phyloP scores from a whole-genome alignment of 2,329 filamentous ascomycete species.

The Cercospora canescens region DNA sequence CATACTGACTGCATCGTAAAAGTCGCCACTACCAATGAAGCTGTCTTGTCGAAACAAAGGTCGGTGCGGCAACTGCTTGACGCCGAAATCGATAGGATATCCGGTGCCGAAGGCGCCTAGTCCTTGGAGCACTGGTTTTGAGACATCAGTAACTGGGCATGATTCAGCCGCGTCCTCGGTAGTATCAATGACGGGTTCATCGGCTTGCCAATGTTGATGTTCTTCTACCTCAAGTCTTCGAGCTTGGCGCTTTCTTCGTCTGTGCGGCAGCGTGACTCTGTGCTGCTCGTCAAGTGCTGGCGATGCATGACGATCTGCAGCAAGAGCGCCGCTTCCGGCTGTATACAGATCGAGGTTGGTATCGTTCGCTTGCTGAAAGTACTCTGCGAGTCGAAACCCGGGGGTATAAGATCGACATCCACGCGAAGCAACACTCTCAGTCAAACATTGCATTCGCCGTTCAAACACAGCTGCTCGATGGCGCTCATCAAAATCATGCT shows the following conservation, averaged over 20 bases:
- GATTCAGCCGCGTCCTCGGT: slow-evolving; percentile 3
- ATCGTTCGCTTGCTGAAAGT: neutral
- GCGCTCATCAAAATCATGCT: slow-evolving; percentile 37
- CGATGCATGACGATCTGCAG: neutral
- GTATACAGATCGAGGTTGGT: too few relatives aligned
- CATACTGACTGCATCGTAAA: slow-evolving; percentile 48
- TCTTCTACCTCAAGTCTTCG: slow-evolving; percentile 49
- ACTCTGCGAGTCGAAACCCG: slow-evolving; percentile 36
- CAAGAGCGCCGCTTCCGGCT: neutral
- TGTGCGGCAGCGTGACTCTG: slow-evolving; percentile 19
- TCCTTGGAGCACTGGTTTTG: slow-evolving; percentile 37
- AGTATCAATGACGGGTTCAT: slow-evolving; percentile 34
- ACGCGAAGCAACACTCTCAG: slow-evolving; percentile 26
- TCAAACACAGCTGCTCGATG: slow-evolving; percentile 42
- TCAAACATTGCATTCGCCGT: slow-evolving; percentile 31
- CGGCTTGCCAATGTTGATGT: slow-evolving; percentile 48
- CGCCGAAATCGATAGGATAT: slow-evolving; percentile 56
- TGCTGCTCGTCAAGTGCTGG: neutral
- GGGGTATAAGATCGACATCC: slow-evolving; percentile 6
- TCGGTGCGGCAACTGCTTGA: slow-evolving; percentile 50
- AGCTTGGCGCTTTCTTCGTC: slow-evolving; percentile 39
- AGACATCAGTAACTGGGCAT: neutral
- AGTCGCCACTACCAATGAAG: slow-evolving; percentile 59
- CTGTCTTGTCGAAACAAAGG: slow-evolving; percentile 59
- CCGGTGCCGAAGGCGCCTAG: slow-evolving; percentile 50